Conservation (phyloP, 2,329 filamentous ascomycete genomes). For the Monosporascus sp. region DNA sequence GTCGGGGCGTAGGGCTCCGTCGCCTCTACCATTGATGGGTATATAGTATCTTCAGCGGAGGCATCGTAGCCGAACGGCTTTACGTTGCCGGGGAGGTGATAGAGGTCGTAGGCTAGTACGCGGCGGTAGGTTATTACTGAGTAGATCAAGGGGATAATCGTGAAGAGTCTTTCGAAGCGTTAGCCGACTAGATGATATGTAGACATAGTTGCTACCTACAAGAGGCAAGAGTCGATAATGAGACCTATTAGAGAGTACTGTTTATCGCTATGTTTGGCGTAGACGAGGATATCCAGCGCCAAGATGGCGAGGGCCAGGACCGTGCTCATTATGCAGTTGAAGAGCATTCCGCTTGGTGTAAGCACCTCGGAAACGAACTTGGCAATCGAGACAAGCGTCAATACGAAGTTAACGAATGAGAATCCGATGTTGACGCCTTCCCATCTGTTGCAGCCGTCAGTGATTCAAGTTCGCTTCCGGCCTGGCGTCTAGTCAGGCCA, state of each 20-base stretch:
- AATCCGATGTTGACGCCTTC: slow-evolving; percentile 47
- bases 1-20: slow-evolving; percentile 19
- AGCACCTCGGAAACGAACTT: slow-evolving; percentile 43
- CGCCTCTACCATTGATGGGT: slow-evolving; percentile 11
- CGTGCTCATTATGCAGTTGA: slow-evolving; percentile 45
- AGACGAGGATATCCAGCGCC: slow-evolving; percentile 47
- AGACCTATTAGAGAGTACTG: slow-evolving; percentile 45
- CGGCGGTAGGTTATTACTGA: slow-evolving; percentile 42
- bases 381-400: slow-evolving; percentile 42
- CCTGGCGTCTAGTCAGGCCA: not conserved
- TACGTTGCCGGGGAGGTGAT: slow-evolving; percentile 42
- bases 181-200: not conserved
- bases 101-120: slow-evolving; percentile 43
- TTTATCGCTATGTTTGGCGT: slow-evolving; percentile 36
- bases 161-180: slow-evolving; percentile 30
- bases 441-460: slow-evolving; percentile 37
- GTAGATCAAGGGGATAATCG: slow-evolving; percentile 40
- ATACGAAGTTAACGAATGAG: slow-evolving; percentile 39
- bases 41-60: slow-evolving; percentile 21
- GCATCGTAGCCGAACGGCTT: slow-evolving; percentile 41
- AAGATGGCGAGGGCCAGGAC: slow-evolving; percentile 41
- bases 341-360: slow-evolving; percentile 50
- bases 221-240: slow-evolving; percentile 40
- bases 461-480: not conserved
- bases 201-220: slow-evolving; percentile 33